phyloP scores from a whole-genome alignment of 768 basidiomycete species.

The Mycena rosella region DNA sequence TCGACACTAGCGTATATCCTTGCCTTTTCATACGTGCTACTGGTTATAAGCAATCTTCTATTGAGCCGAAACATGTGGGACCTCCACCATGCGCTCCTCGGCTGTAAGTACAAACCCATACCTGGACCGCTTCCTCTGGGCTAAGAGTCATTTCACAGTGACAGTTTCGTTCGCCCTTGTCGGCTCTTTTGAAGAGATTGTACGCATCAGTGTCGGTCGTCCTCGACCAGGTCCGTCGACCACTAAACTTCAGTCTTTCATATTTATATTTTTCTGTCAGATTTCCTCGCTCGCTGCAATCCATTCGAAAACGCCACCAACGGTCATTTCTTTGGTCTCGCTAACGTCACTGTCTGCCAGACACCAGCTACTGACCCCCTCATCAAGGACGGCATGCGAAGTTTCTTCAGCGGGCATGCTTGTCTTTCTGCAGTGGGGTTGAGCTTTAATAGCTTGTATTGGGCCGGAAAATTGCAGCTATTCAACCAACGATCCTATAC shows the following conservation, averaged over 20 bases:
- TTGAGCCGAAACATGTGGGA: constrained; percentile 42
- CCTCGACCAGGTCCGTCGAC: constrained; percentile 38
- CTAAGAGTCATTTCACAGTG: constrained; percentile 30
- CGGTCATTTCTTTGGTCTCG: constrained; percentile 39
- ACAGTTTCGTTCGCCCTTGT: constrained; percentile 31
- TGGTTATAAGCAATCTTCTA: constrained; percentile 38
- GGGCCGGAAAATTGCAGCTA: constrained; percentile 41
- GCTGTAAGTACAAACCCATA: constrained; percentile 27
- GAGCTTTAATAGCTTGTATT: constrained; percentile 40
- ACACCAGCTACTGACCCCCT: constrained; percentile 34
- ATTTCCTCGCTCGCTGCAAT: constrained; percentile 42
- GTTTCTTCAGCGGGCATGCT: constrained; percentile 46
- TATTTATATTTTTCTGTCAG: constrained; percentile 12
- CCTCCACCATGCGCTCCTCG: constrained; percentile 39
- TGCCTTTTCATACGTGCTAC: constrained; percentile 31
- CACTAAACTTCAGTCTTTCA: not conserved
- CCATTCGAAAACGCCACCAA: constrained; percentile 37
- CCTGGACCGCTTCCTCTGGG: not conserved
- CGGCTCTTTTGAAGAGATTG: constrained; percentile 36
- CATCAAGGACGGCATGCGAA: constrained; percentile 43
- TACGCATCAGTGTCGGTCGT: constrained; percentile 38
- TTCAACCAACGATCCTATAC: constrained; percentile 38
- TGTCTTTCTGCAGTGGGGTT: constrained; percentile 39
- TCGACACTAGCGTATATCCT: constrained; percentile 31
- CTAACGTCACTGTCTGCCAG: constrained; percentile 40